Conservation (phyloP, 1,284 basidiomycete genomes). For the Psilocybe mexicana region DNA sequence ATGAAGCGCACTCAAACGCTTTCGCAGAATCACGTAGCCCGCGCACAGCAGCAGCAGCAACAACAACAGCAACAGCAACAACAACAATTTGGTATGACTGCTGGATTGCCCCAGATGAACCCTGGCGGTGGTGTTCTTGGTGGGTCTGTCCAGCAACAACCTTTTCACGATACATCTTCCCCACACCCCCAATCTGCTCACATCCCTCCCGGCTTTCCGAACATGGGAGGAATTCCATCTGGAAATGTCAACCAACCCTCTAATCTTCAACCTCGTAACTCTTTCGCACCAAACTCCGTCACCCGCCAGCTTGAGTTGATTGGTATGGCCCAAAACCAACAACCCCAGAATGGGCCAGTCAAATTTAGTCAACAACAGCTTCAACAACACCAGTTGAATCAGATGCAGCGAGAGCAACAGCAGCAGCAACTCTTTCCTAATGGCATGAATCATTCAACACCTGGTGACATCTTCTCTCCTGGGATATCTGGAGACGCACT, state of each 20-base stretch:
- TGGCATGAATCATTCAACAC: conserved; percentile 34
- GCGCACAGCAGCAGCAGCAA: conserved; percentile 22
- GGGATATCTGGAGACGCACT: conserved; percentile 40
- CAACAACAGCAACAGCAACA: conserved; percentile 42
- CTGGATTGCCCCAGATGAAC: conserved; percentile 33
- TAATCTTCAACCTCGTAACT: conserved; percentile 13
- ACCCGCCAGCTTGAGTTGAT: conserved; percentile 51
- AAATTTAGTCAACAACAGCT: conserved; percentile 28
- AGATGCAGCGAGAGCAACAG: conserved; percentile 14
- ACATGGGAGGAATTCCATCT: conserved; percentile 34
- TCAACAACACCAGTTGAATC: conserved; percentile 21
- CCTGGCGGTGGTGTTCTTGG: conserved; percentile 25
- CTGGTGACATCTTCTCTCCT: conserved; percentile 45
- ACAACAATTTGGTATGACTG: conserved; percentile 42
- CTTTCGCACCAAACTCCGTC: conserved; percentile 21
- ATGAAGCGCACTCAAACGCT: conserved; percentile 32
- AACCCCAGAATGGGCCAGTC: conserved; percentile 39
- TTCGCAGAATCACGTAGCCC: conserved; percentile 14
- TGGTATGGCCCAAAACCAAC: conserved; percentile 46
- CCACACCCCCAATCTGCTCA: conserved; percentile 39
- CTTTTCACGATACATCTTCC: conserved; percentile 45
- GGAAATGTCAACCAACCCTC: conserved; percentile 17
- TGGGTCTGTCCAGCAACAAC: conserved; percentile 30
- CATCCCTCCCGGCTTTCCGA: conserved; percentile 41
- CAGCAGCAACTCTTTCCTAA: conserved; percentile 27